Base-by-base conservation (phyloP, 2,329 filamentous ascomycete genomes). In the Cladophialophora immunda region DNA sequence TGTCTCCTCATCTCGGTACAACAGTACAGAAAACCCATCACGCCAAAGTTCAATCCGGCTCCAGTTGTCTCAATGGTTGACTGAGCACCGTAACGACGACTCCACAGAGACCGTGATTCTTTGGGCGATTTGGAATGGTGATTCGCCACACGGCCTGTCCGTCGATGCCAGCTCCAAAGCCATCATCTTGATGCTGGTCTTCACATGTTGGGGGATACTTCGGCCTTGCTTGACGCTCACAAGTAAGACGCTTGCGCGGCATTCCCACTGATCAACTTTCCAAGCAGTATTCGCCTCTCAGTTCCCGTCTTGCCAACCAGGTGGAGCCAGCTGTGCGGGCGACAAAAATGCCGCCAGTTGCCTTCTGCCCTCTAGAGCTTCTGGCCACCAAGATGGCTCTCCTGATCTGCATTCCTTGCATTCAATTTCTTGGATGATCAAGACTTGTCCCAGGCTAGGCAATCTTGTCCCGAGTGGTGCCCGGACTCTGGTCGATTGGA, bases 331-430 rank as follows among this genome's bases (percentile, higher is more conserved):
- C 27, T 45, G 7, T 22, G 15, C 36, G 13, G 3, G 13, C 38
- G 34, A 50, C 38, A n/a, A 7, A 22, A 7, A 27, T 25, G 36
- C 57, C 38, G 17, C 41, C 19, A 59, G 41, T 45, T 27, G 57
- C 38, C 13, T 50, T 13, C 19, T 25, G 45, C 19, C 45, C 19
- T 3, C 34, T n/a, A 22, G 58, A 38, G 29, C n/a, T 25, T 60
- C 58, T 61, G 27, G 47, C 58, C 58, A 22, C 29, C 19, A n/a
- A 34, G 36, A 25, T 50, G 58, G 30, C 58, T 32, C 58, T 61
- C 32, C 17, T 53, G 29, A 38, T 61, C 47, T 17, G 58, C 45
- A 61, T 25, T 3, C 8, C 45, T 13, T 11, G 58, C 47, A 36
- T 54, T 22, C 29, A 29, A 19, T 53, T 53, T 32, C 29, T 17